Evolutionary conservation across 2,329 filamentous ascomycete species (phyloP).

Genomic region (Diaporthe citriasiana): DNA sequence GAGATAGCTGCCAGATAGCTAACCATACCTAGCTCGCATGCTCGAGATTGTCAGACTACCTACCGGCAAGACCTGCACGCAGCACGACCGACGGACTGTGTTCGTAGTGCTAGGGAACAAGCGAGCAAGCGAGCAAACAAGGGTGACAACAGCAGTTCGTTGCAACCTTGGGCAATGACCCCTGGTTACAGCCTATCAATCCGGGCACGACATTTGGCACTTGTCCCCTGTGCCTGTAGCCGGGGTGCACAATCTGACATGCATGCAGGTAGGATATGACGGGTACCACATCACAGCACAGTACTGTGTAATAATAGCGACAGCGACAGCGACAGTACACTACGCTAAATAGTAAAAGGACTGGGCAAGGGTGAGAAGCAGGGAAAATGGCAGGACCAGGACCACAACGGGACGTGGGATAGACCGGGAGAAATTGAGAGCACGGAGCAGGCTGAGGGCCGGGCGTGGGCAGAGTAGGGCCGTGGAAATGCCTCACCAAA

Average conservation of each 20-base stretch:
- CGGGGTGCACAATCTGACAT: constrained; percentile 16
- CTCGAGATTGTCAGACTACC: background rate
- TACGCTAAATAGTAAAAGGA: background rate
- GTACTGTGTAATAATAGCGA: background rate
- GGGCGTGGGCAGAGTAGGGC: background rate
- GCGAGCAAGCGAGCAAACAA: constrained; percentile 34
- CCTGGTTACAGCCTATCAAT: constrained; percentile 28
- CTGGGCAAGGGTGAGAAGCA: constrained; percentile 12
- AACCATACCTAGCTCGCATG: background rate
- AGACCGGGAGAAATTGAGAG: background rate
- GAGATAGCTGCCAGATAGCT: constrained; percentile 8
- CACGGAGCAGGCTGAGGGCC: constrained; percentile 33
- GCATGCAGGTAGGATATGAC: too few species aligned
- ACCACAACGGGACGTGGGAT: constrained; percentile 22
- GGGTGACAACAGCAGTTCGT: constrained; percentile 37
- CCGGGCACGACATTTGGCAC: constrained; percentile 15
- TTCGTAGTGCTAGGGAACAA: background rate
- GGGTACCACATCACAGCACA: background rate
- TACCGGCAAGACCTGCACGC: background rate
- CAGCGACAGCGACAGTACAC: background rate
- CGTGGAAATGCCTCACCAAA: constrained; percentile 35
- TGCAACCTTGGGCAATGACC: constrained; percentile 33
- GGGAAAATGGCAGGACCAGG: constrained; percentile 24
- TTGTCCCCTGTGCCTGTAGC: constrained; percentile 10
- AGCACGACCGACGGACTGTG: background rate